Evolutionary conservation across 768 basidiomycete genomes (phyloP), one percentile per base, ranked within the genome.

Genomic region (Cyclocybe aegerita): DNA sequence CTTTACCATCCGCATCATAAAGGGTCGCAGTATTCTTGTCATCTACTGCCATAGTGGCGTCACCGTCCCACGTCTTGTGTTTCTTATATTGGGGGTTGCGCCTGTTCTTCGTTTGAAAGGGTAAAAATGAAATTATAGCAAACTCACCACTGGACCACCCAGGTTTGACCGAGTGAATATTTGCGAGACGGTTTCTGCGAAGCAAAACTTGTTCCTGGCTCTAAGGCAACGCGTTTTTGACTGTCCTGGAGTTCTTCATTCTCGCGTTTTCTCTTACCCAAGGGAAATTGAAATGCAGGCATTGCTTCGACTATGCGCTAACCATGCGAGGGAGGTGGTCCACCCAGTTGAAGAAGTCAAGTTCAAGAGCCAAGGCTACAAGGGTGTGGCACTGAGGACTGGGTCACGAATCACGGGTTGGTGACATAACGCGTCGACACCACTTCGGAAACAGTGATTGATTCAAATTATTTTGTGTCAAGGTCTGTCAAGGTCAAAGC

Each of bases 21-120:
- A 90, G 65, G 3, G 70, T 77, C 42, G 77, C 78, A 59, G 70
- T 78, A 7, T 50, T 53, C 4, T 57, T 64, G 7, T 65, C 68
- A 50, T 60, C 75, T 12, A 82, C 70, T 8, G 81, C 79, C 4
- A 90, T 73, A n/a, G 87, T 75, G 34, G 77, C 85, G 59, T 86
- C 90, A 34, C 88, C 91, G 46, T 94, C 91, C 93, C 93, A 95
- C 0, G 88, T 92, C 65, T 93, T 92, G 60, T 93, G 85, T 67
- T 94, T 94, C 70, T 82, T 89, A 35, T 75, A 72, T 65, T 91
- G 88, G 39, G 77, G 84, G 39, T 71, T 77, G 51, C 88, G 71
- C 88, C 86, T 88, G 33, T 11, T 23, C 23, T 23, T 23, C 23
- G 23, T 23, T 23, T 23, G 23, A 23, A 23, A 23, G 23, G 5